Evolutionary conservation across 2,329 filamentous ascomycete species (phyloP), one percentile per base, ranked within the genome.

Genomic region (Colletotrichum sp.): DNA sequence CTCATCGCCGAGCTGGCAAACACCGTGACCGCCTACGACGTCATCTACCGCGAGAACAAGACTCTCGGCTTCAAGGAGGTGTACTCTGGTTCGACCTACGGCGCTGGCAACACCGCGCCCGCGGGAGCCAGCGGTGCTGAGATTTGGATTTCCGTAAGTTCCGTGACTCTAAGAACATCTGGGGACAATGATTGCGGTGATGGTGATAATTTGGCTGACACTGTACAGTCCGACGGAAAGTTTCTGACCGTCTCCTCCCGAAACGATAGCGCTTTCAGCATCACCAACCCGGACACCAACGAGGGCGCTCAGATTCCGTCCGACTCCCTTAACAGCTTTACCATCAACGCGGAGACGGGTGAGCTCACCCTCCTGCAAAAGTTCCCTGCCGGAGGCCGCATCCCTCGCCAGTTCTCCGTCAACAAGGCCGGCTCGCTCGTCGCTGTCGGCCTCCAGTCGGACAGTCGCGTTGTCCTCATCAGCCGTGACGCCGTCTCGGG

Each of bases 191-290:
- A 21, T 52, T 13, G 16, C 7, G 9, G 21, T 13, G n/a, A 24
- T 12, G 9, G 21, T 13, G n/a, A 32, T 18, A 34, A 9, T 69
- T 9, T 71, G 32, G 59, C 68, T 78, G n/a, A 77, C 39, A 9
- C 13, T 10, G 15, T 9, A 24, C 70, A 92, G 91, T 90, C 91
- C 65, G 90, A 92, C 80, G 86, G 88, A 76, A 90, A 88, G 44
- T 94, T 92, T 85, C 82, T 96, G 68, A 87, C 94, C 78, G 89
- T 94, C 57, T 93, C 93, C 4, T 94, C 94, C 78, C 92, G 95
- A 77, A 90, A 90, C 81, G 93, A 93, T 81, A 87, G 85, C 60
- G 84, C 88, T 26, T 90, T 93, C 81, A 80, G 80, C 16, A 86
- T 90, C 71, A 84, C 87, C 72, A 87, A 87, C 83, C 87, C 86